These are phyloP conservation scores for Lentinula detonsa DNA, from an alignment of 768 basidiomycete genomes.

Conservation along the genomic window DNA sequence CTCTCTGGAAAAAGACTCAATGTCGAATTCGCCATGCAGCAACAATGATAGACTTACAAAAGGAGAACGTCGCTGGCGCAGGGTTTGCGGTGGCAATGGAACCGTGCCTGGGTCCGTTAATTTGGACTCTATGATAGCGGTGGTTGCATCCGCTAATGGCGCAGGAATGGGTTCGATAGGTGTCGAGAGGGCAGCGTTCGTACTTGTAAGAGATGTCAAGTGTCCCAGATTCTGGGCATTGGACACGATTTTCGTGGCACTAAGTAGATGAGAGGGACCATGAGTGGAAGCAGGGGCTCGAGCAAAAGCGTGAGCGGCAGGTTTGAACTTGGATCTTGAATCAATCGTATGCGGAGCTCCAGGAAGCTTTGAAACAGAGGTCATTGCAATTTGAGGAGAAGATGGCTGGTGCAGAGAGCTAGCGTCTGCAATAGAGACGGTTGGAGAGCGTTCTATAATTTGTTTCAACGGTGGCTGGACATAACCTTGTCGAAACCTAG, in stretches of 20 bases:
- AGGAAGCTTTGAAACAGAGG: neutral
- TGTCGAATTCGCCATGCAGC: neutral
- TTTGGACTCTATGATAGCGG: neutral
- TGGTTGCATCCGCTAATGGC: neutral
- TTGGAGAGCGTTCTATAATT: neutral
- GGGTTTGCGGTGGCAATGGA: neutral
- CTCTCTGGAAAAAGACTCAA: neutral
- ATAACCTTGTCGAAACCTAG: neutral
- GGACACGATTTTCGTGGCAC: neutral
- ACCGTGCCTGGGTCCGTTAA: too few species aligned
- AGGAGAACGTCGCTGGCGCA: neutral
- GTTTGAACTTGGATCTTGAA: neutral
- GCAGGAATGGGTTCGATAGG: neutral
- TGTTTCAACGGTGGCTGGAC: neutral
- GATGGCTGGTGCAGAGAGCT: neutral
- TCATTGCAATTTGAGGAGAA: neutral
- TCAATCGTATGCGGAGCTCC: neutral
- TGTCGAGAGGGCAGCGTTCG: neutral
- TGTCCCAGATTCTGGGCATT: neutral
- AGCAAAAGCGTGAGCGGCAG: neutral
- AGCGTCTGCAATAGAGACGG: neutral
- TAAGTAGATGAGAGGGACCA: neutral
- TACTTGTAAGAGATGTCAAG: neutral
- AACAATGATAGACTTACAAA: neutral
- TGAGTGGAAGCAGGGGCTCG: neutral